These are phyloP conservation scores for Mucor mucedo DNA, from an alignment of 371 early-diverging fungal species.

Conservation along the genomic window DNA sequence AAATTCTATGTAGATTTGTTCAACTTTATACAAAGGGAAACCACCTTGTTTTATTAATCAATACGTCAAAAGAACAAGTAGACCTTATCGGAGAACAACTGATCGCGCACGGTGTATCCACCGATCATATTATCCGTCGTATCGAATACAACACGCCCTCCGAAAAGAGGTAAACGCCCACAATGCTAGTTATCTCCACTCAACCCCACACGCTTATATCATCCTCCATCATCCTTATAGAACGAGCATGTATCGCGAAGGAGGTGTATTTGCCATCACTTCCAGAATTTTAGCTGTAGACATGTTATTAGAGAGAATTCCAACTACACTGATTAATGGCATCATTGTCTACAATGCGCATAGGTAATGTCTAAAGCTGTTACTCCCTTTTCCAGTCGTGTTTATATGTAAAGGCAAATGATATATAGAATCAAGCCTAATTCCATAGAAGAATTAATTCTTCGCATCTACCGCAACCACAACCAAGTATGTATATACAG, in stretches of 20 bases:
- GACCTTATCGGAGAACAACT: slow-evolving; percentile 63
- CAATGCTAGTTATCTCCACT: background rate
- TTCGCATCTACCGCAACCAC: slow-evolving; percentile 78
- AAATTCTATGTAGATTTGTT: slow-evolving; percentile 70
- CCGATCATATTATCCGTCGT: slow-evolving; percentile 44
- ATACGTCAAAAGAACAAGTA: slow-evolving; percentile 73
- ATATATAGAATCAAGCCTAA: slow-evolving; percentile 68
- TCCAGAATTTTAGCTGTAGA: slow-evolving; percentile 95
- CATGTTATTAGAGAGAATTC: slow-evolving; percentile 82
- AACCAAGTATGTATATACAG: slow-evolving; percentile 59
- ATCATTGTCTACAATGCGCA: slow-evolving; percentile 89
- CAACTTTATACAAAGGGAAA: slow-evolving; percentile 74
- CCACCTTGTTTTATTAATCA: slow-evolving; percentile 82
- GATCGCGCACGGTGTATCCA: slow-evolving; percentile 44
- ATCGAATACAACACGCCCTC: slow-evolving; percentile 73
- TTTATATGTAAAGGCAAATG: too few species aligned
- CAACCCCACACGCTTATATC: background rate
- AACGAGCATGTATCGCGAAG: slow-evolving; percentile 75
- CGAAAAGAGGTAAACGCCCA: slow-evolving; percentile 50
- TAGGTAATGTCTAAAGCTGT: slow-evolving; percentile 9
- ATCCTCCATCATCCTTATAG: slow-evolving; percentile 26
- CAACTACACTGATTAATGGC: slow-evolving; percentile 80
- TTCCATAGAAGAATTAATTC: slow-evolving; percentile 88
- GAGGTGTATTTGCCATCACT: slow-evolving; percentile 91
- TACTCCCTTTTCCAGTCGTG: too few species aligned